A percentile compares a stretch with the other conserved stretches of the same genome.
phyloP scores from a whole-genome alignment of 2,329 filamentous ascomycete species.

The Claviceps africana region DNA sequence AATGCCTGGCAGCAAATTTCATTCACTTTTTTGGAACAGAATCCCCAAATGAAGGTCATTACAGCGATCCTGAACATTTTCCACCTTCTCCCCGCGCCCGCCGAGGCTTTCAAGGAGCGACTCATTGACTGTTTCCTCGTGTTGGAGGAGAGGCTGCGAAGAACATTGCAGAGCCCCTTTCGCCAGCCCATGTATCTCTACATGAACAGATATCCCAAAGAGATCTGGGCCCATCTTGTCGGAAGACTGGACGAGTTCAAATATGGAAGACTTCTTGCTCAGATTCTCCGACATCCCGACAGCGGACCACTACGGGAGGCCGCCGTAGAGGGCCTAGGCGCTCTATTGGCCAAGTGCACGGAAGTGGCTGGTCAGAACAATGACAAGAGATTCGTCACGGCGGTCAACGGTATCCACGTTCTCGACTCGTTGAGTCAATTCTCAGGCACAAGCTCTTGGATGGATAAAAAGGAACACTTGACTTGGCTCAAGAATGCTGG shows the following conservation, averaged over 20 bases:
- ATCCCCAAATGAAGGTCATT: conserved; percentile 84
- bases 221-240: conserved; percentile 72
- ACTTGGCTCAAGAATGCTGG: conserved; percentile 52
- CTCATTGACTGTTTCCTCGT: conserved; percentile 84
- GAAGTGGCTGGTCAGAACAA: conserved; percentile 50
- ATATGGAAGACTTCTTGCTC: conserved; percentile 82
- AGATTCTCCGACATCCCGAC: conserved; percentile 63
- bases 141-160: conserved; percentile 68
- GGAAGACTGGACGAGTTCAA: conserved; percentile 68
- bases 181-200: conserved; percentile 82
- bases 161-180: conserved; percentile 87
- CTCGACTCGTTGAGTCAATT: conserved; percentile 64
- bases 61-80: conserved; percentile 94
- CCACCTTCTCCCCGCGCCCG: conserved; percentile 81
- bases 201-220: conserved; percentile 80
- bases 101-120: conserved; percentile 79
- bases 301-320: conserved; percentile 63
- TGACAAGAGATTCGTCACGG: conserved; percentile 53
- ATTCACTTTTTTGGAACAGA: conserved; percentile 88
- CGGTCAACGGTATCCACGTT: conserved; percentile 79
- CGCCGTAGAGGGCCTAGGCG: conserved; percentile 58
- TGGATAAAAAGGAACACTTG: conserved; percentile 50
- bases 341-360: conserved; percentile 53
- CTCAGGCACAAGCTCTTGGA: conserved; percentile 52
- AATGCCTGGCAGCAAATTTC: conserved; percentile 74